Conservation (phyloP, 1,284 basidiomycete genomes). For the Cryptococcus sp. region DNA sequence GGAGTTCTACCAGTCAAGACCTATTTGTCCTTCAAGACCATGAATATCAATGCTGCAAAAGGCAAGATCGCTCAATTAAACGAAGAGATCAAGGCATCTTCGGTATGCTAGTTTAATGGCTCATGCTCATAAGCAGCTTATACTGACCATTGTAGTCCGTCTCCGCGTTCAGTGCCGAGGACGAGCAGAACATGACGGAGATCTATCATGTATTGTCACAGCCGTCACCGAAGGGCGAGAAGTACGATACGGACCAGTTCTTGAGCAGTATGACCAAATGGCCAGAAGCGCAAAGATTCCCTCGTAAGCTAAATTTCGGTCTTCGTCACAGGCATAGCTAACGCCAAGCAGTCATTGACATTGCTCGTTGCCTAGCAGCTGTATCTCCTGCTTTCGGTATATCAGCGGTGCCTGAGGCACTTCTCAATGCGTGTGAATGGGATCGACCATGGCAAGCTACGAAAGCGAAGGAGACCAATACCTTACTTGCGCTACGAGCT, state of each 20-base stretch:
- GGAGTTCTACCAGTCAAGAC: constrained; percentile 45
- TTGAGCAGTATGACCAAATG: constrained; percentile 68
- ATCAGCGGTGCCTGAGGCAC: constrained; percentile 51
- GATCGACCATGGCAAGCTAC: constrained; percentile 52
- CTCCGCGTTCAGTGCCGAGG: constrained; percentile 65
- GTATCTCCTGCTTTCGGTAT: constrained; percentile 55
- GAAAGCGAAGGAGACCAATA: constrained; percentile 77
- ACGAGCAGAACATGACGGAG: constrained; percentile 61
- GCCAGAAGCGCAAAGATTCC: constrained; percentile 76
- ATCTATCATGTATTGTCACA: constrained; percentile 62
- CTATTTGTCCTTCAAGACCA: constrained; percentile 73
- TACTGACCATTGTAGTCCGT: constrained; percentile 54
- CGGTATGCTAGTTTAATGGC: constrained; percentile 16
- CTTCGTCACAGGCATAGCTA: not conserved
- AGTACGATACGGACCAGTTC: constrained; percentile 60
- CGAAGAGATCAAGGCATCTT: constrained; percentile 55
- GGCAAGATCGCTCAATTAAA: constrained; percentile 79
- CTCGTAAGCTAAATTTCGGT: constrained; percentile 54
- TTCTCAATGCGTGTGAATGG: constrained; percentile 71
- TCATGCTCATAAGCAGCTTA: constrained; percentile 23
- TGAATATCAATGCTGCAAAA: constrained; percentile 80
- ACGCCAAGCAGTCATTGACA: constrained; percentile 67
- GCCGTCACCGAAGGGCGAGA: constrained; percentile 49
- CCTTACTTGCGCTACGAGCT: constrained; percentile 74
- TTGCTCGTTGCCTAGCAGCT: constrained; percentile 71